Conservation (phyloP, 495 filamentous ascomycete genomes). For the Penicillium tannophilum region DNA sequence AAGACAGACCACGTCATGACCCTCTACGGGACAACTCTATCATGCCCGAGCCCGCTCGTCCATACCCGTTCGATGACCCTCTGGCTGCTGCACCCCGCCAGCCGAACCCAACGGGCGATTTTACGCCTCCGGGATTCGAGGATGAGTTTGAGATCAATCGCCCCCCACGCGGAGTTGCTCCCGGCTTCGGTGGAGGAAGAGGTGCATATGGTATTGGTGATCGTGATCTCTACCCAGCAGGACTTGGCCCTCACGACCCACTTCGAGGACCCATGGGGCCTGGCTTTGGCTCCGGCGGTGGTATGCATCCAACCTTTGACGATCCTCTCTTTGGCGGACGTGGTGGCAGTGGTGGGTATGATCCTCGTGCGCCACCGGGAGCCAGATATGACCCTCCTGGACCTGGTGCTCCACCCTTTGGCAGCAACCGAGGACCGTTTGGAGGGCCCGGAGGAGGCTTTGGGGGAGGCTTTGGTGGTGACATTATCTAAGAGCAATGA, state of each 20-base stretch:
- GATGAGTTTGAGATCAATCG: constrained; percentile 86
- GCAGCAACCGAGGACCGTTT: constrained; percentile 46
- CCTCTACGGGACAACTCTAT: constrained; percentile 54
- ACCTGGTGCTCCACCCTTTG: constrained; percentile 64
- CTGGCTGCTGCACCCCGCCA: constrained; percentile 62
- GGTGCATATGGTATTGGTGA: constrained; percentile 71
- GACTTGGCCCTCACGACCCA: constrained; percentile 83
- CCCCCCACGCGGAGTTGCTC: constrained; percentile 57
- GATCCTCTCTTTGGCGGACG: constrained; percentile 82
- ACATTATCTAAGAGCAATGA: constrained; percentile 60
- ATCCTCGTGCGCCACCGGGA: constrained; percentile 55
- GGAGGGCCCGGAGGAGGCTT: constrained; percentile 47
- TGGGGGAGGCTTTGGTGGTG: constrained; percentile 62
- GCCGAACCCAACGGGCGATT: constrained; percentile 73
- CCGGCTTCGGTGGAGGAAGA: constrained; percentile 47
- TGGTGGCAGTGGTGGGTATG: constrained; percentile 46
- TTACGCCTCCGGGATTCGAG: constrained; percentile 87
- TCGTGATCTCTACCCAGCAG: constrained; percentile 83
- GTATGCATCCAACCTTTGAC: constrained; percentile 96
- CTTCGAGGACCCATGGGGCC: constrained; percentile 64
- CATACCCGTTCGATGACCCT: constrained; percentile 69
- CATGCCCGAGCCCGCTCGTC: constrained; percentile 59
- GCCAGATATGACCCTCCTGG: constrained; percentile 80
- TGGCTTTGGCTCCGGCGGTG: constrained; percentile 59
- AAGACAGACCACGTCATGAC: constrained; percentile 42